These are phyloP conservation scores for Rhodotorula sphaerocarpa DNA, from an alignment of 768 basidiomycete genomes.

Conservation along the genomic window DNA sequence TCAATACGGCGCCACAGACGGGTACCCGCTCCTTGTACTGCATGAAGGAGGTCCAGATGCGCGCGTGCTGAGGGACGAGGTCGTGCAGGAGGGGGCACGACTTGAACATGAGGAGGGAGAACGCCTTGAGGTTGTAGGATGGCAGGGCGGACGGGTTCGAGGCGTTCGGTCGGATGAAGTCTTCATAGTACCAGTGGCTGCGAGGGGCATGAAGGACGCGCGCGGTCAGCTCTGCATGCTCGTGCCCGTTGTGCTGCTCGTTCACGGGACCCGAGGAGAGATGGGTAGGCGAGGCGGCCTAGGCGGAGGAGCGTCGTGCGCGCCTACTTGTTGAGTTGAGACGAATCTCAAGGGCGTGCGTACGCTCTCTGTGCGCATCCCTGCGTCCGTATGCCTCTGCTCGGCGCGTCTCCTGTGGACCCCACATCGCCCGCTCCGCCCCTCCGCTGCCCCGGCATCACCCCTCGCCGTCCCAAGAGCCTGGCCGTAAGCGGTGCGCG, in stretches of 20 bases:
- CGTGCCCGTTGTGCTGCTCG: too few species aligned
- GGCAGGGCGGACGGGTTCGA: slow-evolving; percentile 71
- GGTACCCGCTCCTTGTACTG: slow-evolving; percentile 93
- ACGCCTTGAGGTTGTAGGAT: slow-evolving; percentile 78
- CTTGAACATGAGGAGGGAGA: slow-evolving; percentile 52
- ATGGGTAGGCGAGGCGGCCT: too few species aligned
- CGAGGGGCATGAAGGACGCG: neutral
- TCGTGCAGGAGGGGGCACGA: slow-evolving; percentile 29
- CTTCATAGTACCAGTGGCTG: slow-evolving; percentile 99
- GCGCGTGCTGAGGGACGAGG: slow-evolving; percentile 28
- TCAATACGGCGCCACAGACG: slow-evolving; percentile 93
- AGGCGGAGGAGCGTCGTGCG: too few species aligned
- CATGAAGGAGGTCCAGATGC: slow-evolving; percentile 57
- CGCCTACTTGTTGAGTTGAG: too few species aligned
- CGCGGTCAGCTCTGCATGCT: neutral
- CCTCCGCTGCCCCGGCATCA: neutral
- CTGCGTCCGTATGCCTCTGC: too few species aligned
- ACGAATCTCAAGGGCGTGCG: too few species aligned
- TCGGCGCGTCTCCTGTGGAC: too few species aligned
- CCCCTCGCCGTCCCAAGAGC: neutral
- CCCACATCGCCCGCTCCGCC: neutral
- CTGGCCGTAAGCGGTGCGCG: too few species aligned
- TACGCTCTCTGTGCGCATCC: too few species aligned
- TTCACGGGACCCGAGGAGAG: too few species aligned
- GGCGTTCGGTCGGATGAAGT: slow-evolving; percentile 72